Base-by-base conservation (phyloP, 805 yeast genomes). In the Saccharomyces jurei region DNA sequence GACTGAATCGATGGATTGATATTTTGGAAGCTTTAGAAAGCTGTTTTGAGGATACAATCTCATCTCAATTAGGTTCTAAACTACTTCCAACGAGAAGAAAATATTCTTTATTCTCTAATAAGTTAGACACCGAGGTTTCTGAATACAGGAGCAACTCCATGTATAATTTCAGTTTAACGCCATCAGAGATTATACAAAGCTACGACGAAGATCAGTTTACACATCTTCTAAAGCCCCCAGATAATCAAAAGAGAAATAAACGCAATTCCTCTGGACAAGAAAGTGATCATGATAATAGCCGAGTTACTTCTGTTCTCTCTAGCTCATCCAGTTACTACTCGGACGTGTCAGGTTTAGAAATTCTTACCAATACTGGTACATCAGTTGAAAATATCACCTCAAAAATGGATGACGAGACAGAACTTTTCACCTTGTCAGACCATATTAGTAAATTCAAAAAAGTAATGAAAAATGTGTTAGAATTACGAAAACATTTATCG, bases 101-200 rank as follows among this genome's bases (percentile, higher is more conserved):
- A 41, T 66, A 60, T 44, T 26, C 36, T 2, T 49, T 56, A 6
- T 66, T 65, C 50, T 48, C 56, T 17, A 52, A 50, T 17, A 49
- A 55, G n/a, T 46, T 65, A 9, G 54, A 58, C 25, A 49, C 36
- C 3, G 67, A 64, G 50, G 56, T 56, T 0, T n/a, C 41, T 13
- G 68, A 62, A 44, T 63, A 58, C 50, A 53, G 58, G 22, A 44
- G 54, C 8, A 59, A 63, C 49, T 46, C 56, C 9, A 54, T 54
- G 51, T 63, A 60, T 52, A 61, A 63, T 54, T 62, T 54, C 50
- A 60, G 63, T 46, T 53, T 66, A 25, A 63, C 70, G 2, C 70
- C 70, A 4, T 49, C 55, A 14, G 70, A 66, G 52, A 66, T 66
- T 2, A 66, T 66, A 25, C 67, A 66, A 57, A 60, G 62, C 41